Conservation (phyloP, 306 rosid genomes). For the Heteromeles arbutifolia region DNA sequence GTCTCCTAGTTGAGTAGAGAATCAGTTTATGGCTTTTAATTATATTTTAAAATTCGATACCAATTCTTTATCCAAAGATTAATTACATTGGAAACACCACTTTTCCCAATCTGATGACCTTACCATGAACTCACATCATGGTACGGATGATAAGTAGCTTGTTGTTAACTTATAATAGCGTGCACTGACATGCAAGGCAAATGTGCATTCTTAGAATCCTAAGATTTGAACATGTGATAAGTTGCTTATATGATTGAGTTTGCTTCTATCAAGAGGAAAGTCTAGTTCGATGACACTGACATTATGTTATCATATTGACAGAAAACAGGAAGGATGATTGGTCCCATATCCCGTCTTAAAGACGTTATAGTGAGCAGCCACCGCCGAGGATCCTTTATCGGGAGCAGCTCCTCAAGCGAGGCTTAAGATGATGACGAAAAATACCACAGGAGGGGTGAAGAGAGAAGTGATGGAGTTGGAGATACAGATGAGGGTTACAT, state of each 20-base stretch:
- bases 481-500: not conserved
- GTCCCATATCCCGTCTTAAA: conserved; percentile 74
- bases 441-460: conserved; percentile 7
- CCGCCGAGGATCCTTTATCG: conserved; percentile 56
- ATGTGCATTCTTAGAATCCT: not conserved
- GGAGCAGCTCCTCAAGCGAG: conserved; percentile 49
- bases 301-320: conserved; percentile 14
- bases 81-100: not conserved
- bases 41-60: not conserved
- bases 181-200: not conserved
- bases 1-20: not conserved
- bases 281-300: conserved; percentile 1
- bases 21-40: not conserved
- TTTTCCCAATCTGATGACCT: not conserved
- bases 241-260: not conserved
- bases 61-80: not conserved
- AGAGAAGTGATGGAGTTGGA: not conserved
- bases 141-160: not conserved
- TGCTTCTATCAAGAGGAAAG: not conserved
- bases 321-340: conserved; percentile 59
- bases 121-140: not conserved
- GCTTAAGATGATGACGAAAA: conserved; percentile 68
- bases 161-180: not conserved
- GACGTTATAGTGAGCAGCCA: conserved; percentile 73
- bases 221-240: not conserved